These are phyloP conservation scores for Solanum clarkiae DNA, from an alignment of 257 asterid species.

Conservation along the genomic window DNA sequence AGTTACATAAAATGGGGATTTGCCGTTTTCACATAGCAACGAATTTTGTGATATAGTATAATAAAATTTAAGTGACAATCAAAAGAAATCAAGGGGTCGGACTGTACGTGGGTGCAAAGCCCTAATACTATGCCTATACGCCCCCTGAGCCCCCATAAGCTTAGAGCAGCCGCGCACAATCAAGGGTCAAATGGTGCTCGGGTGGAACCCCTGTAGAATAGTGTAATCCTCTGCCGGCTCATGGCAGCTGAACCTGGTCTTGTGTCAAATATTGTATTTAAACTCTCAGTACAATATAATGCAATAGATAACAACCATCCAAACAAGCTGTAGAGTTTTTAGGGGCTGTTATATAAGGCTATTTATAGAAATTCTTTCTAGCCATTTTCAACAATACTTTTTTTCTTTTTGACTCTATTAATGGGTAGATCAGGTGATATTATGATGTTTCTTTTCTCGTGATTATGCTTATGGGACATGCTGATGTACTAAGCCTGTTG, in stretches of 20 bases:
- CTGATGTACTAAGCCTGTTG: constrained; percentile 39
- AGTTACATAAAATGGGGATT: neutral
- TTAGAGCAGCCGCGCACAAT: no score
- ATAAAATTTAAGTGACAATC: neutral
- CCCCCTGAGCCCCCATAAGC: no score
- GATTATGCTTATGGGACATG: constrained; percentile 39
- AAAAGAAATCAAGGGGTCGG: neutral
- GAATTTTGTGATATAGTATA: neutral
- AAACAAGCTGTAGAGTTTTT: neutral
- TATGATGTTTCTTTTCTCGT: constrained; percentile 17
- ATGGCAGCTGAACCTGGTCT: no score
- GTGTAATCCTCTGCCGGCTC: no score
- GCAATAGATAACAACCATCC: neutral
- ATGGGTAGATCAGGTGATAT: constrained; percentile 31
- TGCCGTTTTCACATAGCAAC: neutral
- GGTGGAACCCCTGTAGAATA: no score
- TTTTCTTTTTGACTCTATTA: neutral
- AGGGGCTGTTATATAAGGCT: neutral
- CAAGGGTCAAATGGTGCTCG: no score
- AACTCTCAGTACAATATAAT: neutral
- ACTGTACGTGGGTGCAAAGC: no score
- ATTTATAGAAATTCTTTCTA: neutral
- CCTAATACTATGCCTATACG: no score
- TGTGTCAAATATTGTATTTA: neutral
- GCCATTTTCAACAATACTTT: neutral